phyloP scores from a whole-genome alignment of 805 yeast genomes.

The Priceomyces fermenticarens region DNA sequence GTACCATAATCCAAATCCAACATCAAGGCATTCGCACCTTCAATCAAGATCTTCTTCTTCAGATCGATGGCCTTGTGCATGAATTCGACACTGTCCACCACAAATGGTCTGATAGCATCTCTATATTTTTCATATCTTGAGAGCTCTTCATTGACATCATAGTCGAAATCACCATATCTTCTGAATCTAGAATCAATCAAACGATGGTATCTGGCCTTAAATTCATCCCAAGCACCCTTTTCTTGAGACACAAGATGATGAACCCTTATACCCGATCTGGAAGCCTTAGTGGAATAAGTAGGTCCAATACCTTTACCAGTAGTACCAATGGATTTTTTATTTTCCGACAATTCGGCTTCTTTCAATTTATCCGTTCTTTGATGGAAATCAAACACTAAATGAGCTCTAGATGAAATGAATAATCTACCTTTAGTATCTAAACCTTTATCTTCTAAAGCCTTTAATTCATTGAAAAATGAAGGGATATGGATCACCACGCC shows the following conservation, averaged over 20 bases:
- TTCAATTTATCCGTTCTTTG: conserved; percentile 94
- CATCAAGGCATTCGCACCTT: conserved; percentile 98
- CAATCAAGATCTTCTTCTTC: conserved; percentile 86
- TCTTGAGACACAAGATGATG: conserved; percentile 91
- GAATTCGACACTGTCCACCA: conserved; percentile 85
- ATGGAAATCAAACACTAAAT: conserved; percentile 95
- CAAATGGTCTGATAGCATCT: conserved; percentile 79
- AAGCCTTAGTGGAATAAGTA: conserved; percentile 93
- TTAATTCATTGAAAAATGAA: conserved; percentile 84
- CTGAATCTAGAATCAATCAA: conserved; percentile 76
- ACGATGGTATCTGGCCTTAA: conserved; percentile 72
- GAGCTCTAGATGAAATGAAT: conserved; percentile 90
- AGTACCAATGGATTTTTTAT: conserved; percentile 90
- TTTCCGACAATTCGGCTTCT: conserved; percentile 80
- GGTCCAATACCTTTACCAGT: conserved; percentile 99
- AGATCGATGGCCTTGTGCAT: conserved; percentile 72
- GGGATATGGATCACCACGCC: conserved; percentile 95
- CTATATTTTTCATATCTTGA: conserved; percentile 71
- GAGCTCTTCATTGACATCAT: conserved; percentile 78
- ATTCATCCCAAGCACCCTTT: conserved; percentile 91
- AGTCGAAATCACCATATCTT: conserved; percentile 92
- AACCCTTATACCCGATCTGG: conserved; percentile 94
- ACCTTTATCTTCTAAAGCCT: conserved; percentile 78
- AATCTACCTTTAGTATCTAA: conserved; percentile 71
- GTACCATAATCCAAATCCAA: conserved; percentile 97